phyloP scores from a whole-genome alignment of 1,284 basidiomycete genomes.

The Moniliophthora roreri region DNA sequence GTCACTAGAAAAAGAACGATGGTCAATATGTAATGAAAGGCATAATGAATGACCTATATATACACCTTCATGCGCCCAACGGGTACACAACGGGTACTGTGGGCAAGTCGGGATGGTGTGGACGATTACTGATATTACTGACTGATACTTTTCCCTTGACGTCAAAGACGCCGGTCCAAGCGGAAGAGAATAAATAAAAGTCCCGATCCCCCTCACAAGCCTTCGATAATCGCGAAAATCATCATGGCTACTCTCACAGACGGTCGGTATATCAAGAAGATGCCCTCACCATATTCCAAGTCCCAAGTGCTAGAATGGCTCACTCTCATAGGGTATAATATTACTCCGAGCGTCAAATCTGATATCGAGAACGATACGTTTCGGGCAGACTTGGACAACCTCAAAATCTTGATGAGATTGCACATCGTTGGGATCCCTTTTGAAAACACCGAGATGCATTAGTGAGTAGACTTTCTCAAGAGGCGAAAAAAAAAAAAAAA shows the following conservation, averaged over 20 bases:
- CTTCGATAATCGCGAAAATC: neutral
- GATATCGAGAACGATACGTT: constrained; percentile 7
- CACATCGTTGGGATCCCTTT: constrained; percentile 19
- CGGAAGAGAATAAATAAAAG: no score
- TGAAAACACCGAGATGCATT: constrained; percentile 23
- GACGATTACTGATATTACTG: no score
- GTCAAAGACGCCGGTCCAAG: no score
- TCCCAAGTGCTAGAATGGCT: neutral
- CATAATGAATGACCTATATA: no score
- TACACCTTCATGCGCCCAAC: no score
- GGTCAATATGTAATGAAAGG: no score
- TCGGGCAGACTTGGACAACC: constrained; percentile 18
- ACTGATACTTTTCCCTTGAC: no score
- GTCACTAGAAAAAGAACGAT: no score
- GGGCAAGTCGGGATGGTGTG: no score
- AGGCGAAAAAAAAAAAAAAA: no score
- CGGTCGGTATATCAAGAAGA: constrained; percentile 2
- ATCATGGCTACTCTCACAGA: neutral
- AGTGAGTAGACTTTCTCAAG: constrained; percentile 14
- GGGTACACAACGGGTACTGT: no score
- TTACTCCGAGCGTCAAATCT: neutral
- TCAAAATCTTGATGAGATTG: constrained; percentile 16
- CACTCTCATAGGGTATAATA: neutral
- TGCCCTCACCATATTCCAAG: constrained; percentile 3
- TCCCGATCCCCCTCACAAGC: neutral